Evolutionary conservation across 2,329 filamentous ascomycete species (phyloP).

Genomic region (Fusarium falciforme): DNA sequence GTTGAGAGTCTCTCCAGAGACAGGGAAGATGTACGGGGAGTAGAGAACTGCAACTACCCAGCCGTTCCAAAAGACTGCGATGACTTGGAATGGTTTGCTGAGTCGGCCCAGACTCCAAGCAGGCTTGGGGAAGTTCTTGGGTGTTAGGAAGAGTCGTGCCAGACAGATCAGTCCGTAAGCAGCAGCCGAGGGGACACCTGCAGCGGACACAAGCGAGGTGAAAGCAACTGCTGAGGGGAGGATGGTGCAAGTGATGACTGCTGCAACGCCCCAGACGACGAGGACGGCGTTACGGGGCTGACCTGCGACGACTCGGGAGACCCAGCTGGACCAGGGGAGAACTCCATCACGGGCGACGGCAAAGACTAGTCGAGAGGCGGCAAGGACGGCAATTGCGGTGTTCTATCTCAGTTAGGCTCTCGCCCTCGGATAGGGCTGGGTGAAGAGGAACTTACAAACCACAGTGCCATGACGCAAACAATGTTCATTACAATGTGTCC

Average conservation of each 20-base stretch:
- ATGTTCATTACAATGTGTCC: conserved; percentile 72
- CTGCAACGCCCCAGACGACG: conserved; percentile 66
- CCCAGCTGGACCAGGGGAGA: conserved; percentile 68
- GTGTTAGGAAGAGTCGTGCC: conserved; percentile 59
- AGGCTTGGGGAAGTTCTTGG: conserved; percentile 59
- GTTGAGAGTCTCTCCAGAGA: conserved; percentile 56
- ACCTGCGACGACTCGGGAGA: conserved; percentile 64
- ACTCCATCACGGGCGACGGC: conserved; percentile 72
- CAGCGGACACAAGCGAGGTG: conserved; percentile 64
- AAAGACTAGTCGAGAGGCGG: conserved; percentile 70
- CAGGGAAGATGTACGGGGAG: conserved; percentile 59
- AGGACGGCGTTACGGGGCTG: conserved; percentile 71
- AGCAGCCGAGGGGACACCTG: conserved; percentile 63
- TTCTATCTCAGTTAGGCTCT: conserved; percentile 50
- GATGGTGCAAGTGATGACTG: conserved; percentile 68
- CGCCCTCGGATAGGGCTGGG: not conserved
- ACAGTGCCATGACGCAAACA: conserved; percentile 62
- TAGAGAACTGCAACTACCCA: conserved; percentile 62
- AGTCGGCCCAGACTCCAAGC: conserved; percentile 57
- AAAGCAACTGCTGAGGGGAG: conserved; percentile 66
- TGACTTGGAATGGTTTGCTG: conserved; percentile 60
- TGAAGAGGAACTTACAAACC: conserved; percentile 57
- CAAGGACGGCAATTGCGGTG: conserved; percentile 69
- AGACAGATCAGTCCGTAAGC: conserved; percentile 64
- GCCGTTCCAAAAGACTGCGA: conserved; percentile 60